A percentile compares a stretch with the other conserved stretches of the same genome.
phyloP scores from a whole-genome alignment of 257 asterid genomes.

The Buddleja alternifolia region DNA sequence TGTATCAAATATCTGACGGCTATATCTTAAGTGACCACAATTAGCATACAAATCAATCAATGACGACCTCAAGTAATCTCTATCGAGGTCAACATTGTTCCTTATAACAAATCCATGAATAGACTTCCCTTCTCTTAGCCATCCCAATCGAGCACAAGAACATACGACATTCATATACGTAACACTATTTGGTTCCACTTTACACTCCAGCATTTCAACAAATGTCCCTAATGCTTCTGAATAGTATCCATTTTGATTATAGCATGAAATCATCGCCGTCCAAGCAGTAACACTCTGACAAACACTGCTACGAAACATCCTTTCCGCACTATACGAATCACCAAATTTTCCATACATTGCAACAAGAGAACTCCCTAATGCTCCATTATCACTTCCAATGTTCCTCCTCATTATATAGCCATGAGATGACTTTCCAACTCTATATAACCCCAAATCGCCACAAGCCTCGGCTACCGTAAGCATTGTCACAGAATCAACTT shows the following conservation, averaged over 20 bases:
- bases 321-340: constrained; percentile 60
- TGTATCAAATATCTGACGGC: constrained; percentile 48
- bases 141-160: constrained; percentile 79
- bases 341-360: constrained; percentile 88
- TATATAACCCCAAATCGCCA: constrained; percentile 63
- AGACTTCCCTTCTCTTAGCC: constrained; percentile 69
- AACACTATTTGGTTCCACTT: constrained; percentile 62
- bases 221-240: constrained; percentile 56
- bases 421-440: constrained; percentile 63
- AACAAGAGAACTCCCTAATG: constrained; percentile 68
- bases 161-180: constrained; percentile 70
- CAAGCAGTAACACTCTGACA: constrained; percentile 52
- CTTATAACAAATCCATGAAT: constrained; percentile 65
- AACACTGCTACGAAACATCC: constrained; percentile 41
- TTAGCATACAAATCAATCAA: constrained; percentile 79
- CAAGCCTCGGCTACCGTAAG: constrained; percentile 81
- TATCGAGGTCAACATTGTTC: constrained; percentile 43
- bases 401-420: constrained; percentile 55
- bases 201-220: constrained; percentile 43
- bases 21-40: constrained; percentile 56
- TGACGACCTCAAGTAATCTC: constrained; percentile 70
- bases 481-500: constrained; percentile 70
- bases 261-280: constrained; percentile 82
- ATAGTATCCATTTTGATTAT: constrained; percentile 67
- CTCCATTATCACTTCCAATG: constrained; percentile 46